A percentile compares a stretch with the other conserved stretches of the same genome.
phyloP scores from a whole-genome alignment of 1,139 yeast genomes.

The Kazachstania sp. region DNA sequence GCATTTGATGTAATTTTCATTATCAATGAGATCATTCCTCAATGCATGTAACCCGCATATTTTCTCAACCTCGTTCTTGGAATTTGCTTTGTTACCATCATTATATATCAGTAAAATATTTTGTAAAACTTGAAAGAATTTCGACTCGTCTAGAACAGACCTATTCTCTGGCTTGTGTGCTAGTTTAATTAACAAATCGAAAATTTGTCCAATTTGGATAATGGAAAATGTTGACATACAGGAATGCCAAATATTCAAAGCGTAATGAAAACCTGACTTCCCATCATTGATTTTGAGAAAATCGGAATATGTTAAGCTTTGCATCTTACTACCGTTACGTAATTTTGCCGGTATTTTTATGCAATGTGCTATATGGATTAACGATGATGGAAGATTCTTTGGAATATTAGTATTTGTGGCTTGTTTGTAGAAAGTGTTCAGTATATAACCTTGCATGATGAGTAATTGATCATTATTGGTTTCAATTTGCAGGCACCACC shows the following conservation, averaged over 20 bases:
- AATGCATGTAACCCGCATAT: background rate
- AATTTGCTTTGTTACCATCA: background rate
- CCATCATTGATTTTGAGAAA: slow-evolving; percentile 12
- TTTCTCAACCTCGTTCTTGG: background rate
- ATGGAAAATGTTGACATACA: background rate
- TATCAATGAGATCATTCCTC: background rate
- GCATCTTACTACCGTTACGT: slow-evolving; percentile 10
- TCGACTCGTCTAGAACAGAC: background rate
- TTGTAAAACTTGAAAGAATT: background rate
- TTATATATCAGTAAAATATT: background rate
- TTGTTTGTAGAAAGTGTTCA: background rate
- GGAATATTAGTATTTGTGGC: too few relatives aligned
- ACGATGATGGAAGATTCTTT: background rate
- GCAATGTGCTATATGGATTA: background rate
- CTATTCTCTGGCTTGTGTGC: background rate
- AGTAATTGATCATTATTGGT: background rate
- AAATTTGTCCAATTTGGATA: background rate
- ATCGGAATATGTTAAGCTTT: slow-evolving; percentile 16
- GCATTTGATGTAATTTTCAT: slow-evolving; percentile 13
- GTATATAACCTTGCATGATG: slow-evolving; percentile 15
- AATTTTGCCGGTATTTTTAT: slow-evolving; percentile 5
- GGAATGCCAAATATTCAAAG: slow-evolving; percentile 12
- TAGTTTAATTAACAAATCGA: background rate
- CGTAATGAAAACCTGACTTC: slow-evolving; percentile 11
- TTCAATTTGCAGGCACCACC: slow-evolving; percentile 14